Conservation (phyloP, 2,329 filamentous ascomycete species). For the Dichotomopilus funicola region DNA sequence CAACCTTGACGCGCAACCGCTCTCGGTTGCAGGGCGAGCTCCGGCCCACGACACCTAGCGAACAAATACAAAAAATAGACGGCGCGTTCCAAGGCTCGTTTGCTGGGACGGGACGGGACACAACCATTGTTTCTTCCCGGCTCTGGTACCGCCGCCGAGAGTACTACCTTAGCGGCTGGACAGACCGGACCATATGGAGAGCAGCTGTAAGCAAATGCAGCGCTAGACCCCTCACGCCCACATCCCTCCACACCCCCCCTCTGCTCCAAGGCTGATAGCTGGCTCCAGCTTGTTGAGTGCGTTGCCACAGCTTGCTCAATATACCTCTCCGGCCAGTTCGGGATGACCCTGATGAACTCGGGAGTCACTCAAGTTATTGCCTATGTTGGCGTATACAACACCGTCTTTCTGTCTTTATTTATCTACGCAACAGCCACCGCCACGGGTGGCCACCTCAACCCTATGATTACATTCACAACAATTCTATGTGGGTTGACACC, state of each 20-base stretch:
- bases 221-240: no score
- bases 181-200: constrained; percentile 23
- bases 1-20: no score
- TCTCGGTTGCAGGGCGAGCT: no score
- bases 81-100: constrained; percentile 20
- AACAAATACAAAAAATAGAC: neutral
- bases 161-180: constrained; percentile 26
- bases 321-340: neutral
- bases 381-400: constrained; percentile 5
- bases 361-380: neutral
- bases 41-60: no score
- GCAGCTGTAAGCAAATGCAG: constrained; percentile 18
- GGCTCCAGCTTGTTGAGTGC: neutral
- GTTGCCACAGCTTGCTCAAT: constrained; percentile 1
- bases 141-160: constrained; percentile 25
- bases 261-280: no score
- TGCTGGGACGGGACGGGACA: constrained; percentile 15
- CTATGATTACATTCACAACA: constrained; percentile 43
- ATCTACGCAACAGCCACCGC: constrained; percentile 1
- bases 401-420: neutral
- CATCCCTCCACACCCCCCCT: neutral
- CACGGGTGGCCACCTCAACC: constrained; percentile 2
- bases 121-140: neutral
- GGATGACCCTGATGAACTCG: constrained; percentile 3
- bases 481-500: constrained; percentile 38